phyloP scores from a whole-genome alignment of 2,329 filamentous ascomycete species.

The Diaporthe nobilis region DNA sequence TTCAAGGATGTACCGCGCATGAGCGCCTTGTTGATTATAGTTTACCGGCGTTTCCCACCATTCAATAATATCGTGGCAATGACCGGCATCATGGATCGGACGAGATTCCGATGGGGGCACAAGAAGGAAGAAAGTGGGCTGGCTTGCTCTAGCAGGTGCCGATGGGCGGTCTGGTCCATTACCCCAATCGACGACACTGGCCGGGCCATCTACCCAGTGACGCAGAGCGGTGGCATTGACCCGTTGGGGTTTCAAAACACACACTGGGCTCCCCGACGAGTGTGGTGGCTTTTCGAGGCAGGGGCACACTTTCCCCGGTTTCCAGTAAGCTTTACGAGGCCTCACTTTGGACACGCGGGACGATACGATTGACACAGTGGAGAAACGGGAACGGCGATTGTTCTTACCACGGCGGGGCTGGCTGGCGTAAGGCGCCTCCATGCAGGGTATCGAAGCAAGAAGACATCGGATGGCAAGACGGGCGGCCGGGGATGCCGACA shows the following conservation, averaged over 20 bases:
- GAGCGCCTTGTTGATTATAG: background rate
- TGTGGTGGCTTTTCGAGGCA: background rate
- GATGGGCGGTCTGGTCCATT: conserved; percentile 11
- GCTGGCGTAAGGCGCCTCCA: conserved; percentile 1
- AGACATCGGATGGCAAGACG: conserved; percentile 21
- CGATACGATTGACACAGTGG: conserved; percentile 15
- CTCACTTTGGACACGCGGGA: conserved; percentile 8
- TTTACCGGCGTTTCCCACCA: conserved; percentile 16
- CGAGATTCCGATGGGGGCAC: background rate
- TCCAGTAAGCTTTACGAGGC: conserved; percentile 24
- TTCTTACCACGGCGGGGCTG: background rate
- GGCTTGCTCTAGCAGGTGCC: background rate
- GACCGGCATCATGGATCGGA: conserved; percentile 21
- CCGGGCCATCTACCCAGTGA: background rate
- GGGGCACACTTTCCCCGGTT: conserved; percentile 8
- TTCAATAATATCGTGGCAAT: background rate
- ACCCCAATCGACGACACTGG: background rate
- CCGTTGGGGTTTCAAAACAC: conserved; percentile 32
- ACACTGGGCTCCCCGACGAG: background rate
- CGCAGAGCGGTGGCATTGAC: conserved; percentile 17
- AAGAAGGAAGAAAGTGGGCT: background rate
- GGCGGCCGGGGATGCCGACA: background rate
- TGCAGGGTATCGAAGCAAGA: background rate
- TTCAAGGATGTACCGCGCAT: conserved; percentile 27
- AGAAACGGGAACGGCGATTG: background rate